Evolutionary conservation across 1,284 basidiomycete genomes (phyloP).

Genomic region (Anthracocystis setariae): DNA sequence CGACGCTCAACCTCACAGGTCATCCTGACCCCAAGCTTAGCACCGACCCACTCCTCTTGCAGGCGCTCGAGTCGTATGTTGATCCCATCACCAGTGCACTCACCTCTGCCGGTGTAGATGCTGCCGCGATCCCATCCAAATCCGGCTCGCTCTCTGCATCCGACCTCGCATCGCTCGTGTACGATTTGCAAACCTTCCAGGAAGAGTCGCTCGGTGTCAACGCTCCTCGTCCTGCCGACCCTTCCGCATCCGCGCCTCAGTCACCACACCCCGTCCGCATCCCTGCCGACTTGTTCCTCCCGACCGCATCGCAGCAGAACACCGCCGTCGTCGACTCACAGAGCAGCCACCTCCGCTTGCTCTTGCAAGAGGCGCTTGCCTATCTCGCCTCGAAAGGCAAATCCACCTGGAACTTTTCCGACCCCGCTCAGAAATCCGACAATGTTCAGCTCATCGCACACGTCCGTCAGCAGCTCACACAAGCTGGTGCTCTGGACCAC

Average conservation of each 20-base stretch:
- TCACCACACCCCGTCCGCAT: conserved; percentile 57
- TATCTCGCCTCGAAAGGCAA: conserved; percentile 44
- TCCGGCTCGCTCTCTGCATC: conserved; percentile 32
- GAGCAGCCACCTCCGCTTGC: conserved; percentile 44
- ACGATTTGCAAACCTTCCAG: conserved; percentile 58
- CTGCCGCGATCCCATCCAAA: conserved; percentile 23
- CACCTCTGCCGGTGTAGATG: conserved; percentile 13
- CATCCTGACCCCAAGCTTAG: conserved; percentile 44
- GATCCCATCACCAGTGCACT: conserved; percentile 45
- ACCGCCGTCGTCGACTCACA: conserved; percentile 33
- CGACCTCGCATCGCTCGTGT: conserved; percentile 42
- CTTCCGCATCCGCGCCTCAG: conserved; percentile 26
- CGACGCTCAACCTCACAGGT: conserved; percentile 53
- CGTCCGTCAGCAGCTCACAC: conserved; percentile 48
- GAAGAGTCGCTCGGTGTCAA: conserved; percentile 57
- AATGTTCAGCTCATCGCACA: conserved; percentile 57
- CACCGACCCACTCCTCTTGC: conserved; percentile 36
- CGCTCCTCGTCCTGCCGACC: conserved; percentile 48
- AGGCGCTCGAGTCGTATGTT: conserved; percentile 47
- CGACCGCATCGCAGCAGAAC: conserved; percentile 49
- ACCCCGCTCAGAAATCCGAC: conserved; percentile 36
- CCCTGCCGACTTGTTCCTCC: conserved; percentile 57
- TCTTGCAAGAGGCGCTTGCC: conserved; percentile 49
- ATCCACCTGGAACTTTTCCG: conserved; percentile 51
- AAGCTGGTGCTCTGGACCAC: conserved; percentile 42